Percentiles rank a stretch among this genome's conserved stretches.
These are phyloP conservation scores for Pseudophaeomoniella oleicola DNA, from an alignment of 2,329 filamentous ascomycete genomes.

Conservation along the genomic window DNA sequence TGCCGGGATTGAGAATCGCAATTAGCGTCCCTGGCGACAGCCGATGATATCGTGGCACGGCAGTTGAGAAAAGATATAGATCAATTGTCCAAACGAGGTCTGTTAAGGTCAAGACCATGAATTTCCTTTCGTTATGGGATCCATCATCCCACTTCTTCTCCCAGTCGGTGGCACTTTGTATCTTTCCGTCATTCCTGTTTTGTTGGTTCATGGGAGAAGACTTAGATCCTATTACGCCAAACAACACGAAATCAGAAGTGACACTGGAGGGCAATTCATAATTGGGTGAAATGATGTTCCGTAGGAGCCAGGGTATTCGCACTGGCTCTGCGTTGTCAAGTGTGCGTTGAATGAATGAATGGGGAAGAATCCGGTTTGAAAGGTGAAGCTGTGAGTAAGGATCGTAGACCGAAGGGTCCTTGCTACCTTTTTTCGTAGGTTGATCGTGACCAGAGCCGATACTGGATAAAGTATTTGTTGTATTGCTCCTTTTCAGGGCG, in stretches of 20 bases:
- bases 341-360: constrained; percentile 63
- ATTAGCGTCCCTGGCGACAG: constrained; percentile 81
- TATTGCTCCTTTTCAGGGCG: constrained; percentile 20
- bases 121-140: constrained; percentile 56
- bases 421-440: constrained; percentile 10
- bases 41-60: constrained; percentile 88
- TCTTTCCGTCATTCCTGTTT: constrained; percentile 21
- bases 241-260: constrained; percentile 78
- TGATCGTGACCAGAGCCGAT: constrained; percentile 8
- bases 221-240: constrained; percentile 78
- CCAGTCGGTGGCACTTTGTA: constrained; percentile 24
- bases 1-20: constrained; percentile 77
- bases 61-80: constrained; percentile 79
- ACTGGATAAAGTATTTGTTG: constrained; percentile 16
- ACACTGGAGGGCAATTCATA: constrained; percentile 67
- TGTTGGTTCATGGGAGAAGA: constrained; percentile 59
- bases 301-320: constrained; percentile 65
- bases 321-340: constrained; percentile 65
- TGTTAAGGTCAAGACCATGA: constrained; percentile 79
- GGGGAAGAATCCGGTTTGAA: constrained; percentile 67
- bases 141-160: constrained; percentile 33
- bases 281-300: constrained; percentile 64
- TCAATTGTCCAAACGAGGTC: constrained; percentile 87
- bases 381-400: constrained; percentile 76
- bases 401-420: constrained; percentile 56